A percentile compares a stretch with the other conserved stretches of the same genome.
Evolutionary conservation across 116 monocot genomes (phyloP).

Genomic region (Dioscorea cayenensis): DNA sequence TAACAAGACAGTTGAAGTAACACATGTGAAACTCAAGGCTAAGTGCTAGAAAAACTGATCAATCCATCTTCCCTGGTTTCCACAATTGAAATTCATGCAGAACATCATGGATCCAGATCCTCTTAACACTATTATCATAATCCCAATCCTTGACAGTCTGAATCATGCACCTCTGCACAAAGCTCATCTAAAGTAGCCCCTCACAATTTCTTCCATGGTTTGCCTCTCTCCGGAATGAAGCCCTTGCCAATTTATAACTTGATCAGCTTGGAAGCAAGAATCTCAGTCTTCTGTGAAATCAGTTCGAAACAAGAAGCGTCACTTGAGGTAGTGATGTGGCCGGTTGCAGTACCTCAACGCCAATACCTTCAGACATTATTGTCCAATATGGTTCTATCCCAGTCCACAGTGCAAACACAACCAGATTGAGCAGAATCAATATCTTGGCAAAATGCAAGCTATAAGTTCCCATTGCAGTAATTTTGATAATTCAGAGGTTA

Average conservation of each 20-base stretch:
- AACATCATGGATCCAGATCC: slow-evolving; percentile 24
- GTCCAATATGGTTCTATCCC: not conserved
- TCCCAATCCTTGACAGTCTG: slow-evolving; percentile 17
- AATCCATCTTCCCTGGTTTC: slow-evolving; percentile 8
- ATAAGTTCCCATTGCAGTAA: too few relatives aligned
- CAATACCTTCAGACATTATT: not conserved
- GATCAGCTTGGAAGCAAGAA: slow-evolving; percentile 10
- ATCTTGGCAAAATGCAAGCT: not conserved
- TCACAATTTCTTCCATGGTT: slow-evolving; percentile 23
- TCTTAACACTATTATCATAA: slow-evolving; percentile 3
- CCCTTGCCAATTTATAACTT: slow-evolving; percentile 35
- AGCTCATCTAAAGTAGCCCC: slow-evolving; percentile 31
- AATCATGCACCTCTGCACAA: slow-evolving; percentile 19
- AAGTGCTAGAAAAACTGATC: not conserved
- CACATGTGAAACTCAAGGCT: too few relatives aligned
- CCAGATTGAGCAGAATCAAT: not conserved
- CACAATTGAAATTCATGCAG: slow-evolving; percentile 10
- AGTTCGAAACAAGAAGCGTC: slow-evolving; percentile 16
- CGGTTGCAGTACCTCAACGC: slow-evolving; percentile 23
- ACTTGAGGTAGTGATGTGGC: slow-evolving; percentile 12
- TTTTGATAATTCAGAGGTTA: too few relatives aligned
- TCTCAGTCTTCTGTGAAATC: slow-evolving; percentile 18
- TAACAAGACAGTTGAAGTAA: too few relatives aligned
- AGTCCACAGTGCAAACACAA: not conserved
- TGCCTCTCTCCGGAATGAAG: slow-evolving; percentile 9